Evolutionary conservation across 2,329 filamentous ascomycete genomes (phyloP).

Genomic region (Aspergillus sp.): DNA sequence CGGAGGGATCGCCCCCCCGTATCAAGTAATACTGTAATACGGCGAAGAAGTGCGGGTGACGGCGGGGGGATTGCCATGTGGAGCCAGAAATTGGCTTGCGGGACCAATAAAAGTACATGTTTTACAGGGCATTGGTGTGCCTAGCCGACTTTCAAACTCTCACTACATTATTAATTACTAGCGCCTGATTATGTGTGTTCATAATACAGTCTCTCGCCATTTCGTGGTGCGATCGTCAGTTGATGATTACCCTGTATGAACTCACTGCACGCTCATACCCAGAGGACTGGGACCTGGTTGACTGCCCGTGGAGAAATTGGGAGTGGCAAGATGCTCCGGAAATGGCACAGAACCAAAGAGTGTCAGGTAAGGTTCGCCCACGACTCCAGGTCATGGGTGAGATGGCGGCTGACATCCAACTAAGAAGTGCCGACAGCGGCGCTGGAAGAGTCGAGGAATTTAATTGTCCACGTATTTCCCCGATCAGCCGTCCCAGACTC

Average conservation of each 20-base stretch:
- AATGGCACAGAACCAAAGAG: background rate
- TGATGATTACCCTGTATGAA: background rate
- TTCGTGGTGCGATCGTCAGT: background rate
- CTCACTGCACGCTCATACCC: background rate
- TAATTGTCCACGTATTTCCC: too few relatives aligned
- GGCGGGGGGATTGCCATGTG: constrained; percentile 12
- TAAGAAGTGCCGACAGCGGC: constrained; percentile 2
- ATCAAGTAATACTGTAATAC: constrained; percentile 12
- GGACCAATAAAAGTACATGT: background rate
- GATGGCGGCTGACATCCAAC: background rate
- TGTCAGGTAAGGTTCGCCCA: background rate
- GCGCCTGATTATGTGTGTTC: background rate
- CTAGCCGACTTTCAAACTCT: constrained; percentile 2
- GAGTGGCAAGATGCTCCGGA: background rate
- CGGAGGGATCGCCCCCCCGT: constrained; percentile 3
- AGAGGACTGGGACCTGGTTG: background rate
- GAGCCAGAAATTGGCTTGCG: background rate
- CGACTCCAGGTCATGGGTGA: background rate
- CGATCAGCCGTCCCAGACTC: too few relatives aligned
- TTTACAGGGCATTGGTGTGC: constrained; percentile 10
- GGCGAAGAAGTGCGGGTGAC: constrained; percentile 8
- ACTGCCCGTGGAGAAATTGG: background rate
- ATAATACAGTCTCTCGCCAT: background rate
- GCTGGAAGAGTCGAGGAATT: background rate
- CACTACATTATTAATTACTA: constrained; percentile 8